A percentile compares a stretch with the other conserved stretches of the same genome.
These are phyloP conservation scores for Cubamyces sp. DNA, from an alignment of 768 basidiomycete species.

Conservation along the genomic window DNA sequence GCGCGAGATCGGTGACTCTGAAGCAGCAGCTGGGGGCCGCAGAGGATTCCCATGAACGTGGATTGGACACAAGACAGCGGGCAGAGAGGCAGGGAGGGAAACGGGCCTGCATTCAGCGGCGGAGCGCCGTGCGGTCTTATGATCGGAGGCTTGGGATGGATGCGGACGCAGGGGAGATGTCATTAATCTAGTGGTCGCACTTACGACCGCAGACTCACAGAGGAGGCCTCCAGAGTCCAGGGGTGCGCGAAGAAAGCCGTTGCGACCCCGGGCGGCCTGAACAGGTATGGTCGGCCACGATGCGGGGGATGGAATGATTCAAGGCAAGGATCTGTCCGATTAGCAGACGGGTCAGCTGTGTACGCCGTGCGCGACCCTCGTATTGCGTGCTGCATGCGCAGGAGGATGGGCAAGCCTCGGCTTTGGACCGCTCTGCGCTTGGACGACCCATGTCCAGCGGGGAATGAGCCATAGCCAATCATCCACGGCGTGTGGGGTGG, in stretches of 20 bases:
- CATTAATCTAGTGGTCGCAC: no score
- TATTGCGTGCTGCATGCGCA: conserved; percentile 13
- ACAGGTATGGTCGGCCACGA: conserved; percentile 26
- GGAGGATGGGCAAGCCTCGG: no score
- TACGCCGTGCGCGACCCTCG: conserved; percentile 5
- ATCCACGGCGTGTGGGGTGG: no score
- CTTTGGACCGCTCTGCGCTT: no score
- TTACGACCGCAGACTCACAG: no score
- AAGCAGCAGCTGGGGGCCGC: background rate
- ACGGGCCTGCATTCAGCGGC: conserved; percentile 14
- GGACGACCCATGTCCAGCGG: no score
- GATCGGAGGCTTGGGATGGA: conserved; percentile 18
- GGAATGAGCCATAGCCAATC: no score
- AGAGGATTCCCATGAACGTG: conserved; percentile 25
- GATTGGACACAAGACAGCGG: conserved; percentile 16
- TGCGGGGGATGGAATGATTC: conserved; percentile 19
- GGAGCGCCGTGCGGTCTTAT: conserved; percentile 25
- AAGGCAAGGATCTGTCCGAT: conserved; percentile 21
- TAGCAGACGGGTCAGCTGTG: conserved; percentile 16
- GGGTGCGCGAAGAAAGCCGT: background rate
- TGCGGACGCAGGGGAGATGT: background rate
- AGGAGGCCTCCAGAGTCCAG: no score
- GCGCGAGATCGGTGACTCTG: conserved; percentile 1
- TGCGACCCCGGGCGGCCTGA: conserved; percentile 8
- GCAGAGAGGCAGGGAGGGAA: background rate